Conservation (phyloP, 2,329 filamentous ascomycete genomes). For the Venturia asperata region DNA sequence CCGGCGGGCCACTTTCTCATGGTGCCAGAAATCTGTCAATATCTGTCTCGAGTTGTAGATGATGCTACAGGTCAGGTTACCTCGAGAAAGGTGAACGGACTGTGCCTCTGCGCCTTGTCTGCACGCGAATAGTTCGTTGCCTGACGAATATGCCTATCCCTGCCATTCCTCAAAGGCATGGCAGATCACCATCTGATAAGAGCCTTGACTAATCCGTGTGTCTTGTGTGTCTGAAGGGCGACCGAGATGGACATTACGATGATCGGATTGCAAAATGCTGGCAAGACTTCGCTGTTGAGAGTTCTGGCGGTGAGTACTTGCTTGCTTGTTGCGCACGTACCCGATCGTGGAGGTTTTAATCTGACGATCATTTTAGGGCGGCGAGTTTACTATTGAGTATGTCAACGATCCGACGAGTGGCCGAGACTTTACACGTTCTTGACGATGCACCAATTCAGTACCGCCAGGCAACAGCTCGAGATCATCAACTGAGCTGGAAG, state of each 20-base stretch:
- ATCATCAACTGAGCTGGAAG: no score
- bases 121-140: slow-evolving; percentile 18
- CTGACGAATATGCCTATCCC: neutral
- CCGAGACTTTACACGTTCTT: neutral
- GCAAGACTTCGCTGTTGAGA: slow-evolving; percentile 89
- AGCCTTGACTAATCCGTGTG: slow-evolving; percentile 8
- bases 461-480: no score
- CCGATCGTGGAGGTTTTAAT: slow-evolving; percentile 21
- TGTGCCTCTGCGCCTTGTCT: slow-evolving; percentile 17
- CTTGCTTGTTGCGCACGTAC: slow-evolving; percentile 20
- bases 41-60: no score
- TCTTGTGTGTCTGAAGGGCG: slow-evolving; percentile 54
- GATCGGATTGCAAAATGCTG: slow-evolving; percentile 96
- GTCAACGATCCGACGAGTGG: slow-evolving; percentile 34
- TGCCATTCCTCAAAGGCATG: neutral
- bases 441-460: neutral
- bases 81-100: no score
- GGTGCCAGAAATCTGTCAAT: no score
- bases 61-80: no score
- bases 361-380: slow-evolving; percentile 55
- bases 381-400: slow-evolving; percentile 98
- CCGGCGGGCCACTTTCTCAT: no score
- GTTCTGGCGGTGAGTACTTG: slow-evolving; percentile 77
- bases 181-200: neutral
- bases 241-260: slow-evolving; percentile 99